Evolutionary conservation across 345 rosid genomes (phyloP).

Genomic region (Noccaea caerulescens): DNA sequence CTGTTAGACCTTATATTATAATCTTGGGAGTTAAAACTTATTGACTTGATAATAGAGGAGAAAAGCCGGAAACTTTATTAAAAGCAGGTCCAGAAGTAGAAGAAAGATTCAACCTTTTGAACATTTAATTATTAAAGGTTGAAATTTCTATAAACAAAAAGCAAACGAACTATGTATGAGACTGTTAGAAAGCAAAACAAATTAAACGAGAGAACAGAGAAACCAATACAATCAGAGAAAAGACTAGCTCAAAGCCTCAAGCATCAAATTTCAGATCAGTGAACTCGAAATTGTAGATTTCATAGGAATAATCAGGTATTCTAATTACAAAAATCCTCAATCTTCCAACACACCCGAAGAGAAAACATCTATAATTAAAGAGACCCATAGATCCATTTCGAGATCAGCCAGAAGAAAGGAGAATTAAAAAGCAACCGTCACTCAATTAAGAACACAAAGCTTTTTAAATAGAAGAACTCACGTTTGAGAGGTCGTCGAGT

Average conservation of each 20-base stretch:
- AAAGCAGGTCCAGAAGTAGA: slow-evolving; percentile 18
- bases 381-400: slow-evolving; percentile 9
- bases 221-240: slow-evolving; percentile 7
- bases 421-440: not conserved
- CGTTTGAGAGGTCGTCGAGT: slow-evolving; percentile 40
- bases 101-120: slow-evolving; percentile 6
- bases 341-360: not conserved
- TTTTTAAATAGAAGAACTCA: slow-evolving; percentile 36
- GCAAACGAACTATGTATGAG: not conserved
- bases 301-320: not conserved
- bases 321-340: not conserved
- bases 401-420: slow-evolving; percentile 7
- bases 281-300: slow-evolving; percentile 16
- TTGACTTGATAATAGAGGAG: not conserved
- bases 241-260: slow-evolving; percentile 2
- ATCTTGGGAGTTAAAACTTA: not conserved
- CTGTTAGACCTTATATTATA: slow-evolving; percentile 20
- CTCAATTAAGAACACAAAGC: slow-evolving; percentile 1
- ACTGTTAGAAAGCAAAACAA: not conserved
- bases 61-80: slow-evolving; percentile 24
- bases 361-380: not conserved
- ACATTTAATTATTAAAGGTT: not conserved
- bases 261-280: slow-evolving; percentile 20
- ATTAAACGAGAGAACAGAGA: not conserved
- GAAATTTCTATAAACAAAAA: not conserved